Evolutionary conservation across 345 rosid species (phyloP).

Genomic region (Eucalyptus erythrocorys): DNA sequence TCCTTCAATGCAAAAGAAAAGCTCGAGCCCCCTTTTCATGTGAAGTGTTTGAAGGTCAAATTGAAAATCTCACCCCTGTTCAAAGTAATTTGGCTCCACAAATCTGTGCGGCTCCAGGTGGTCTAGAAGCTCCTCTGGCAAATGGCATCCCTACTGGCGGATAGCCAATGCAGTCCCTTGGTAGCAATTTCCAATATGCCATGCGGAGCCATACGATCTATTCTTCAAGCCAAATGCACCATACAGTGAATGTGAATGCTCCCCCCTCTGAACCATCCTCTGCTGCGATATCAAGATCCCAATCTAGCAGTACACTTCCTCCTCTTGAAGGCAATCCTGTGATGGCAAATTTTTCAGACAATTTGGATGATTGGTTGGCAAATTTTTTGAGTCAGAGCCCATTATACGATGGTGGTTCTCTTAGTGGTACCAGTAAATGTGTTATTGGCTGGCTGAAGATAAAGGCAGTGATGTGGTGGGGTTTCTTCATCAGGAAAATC

Average conservation of each 20-base stretch:
- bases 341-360: neutral
- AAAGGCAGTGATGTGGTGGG: neutral
- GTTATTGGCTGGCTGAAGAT: neutral
- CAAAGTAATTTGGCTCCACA: neutral
- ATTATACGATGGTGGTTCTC: neutral
- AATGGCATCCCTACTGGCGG: accelerated
- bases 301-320: neutral
- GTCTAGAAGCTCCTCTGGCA: neutral
- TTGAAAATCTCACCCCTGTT: neutral
- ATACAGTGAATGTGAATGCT: neutral
- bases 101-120: neutral
- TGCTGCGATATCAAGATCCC: neutral
- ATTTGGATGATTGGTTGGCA: too few relatives aligned
- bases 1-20: neutral
- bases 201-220: too few relatives aligned
- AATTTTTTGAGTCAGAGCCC: neutral
- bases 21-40: accelerated
- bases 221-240: neutral
- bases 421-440: neutral
- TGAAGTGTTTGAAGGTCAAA: too few relatives aligned
- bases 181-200: too few relatives aligned
- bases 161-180: too few relatives aligned
- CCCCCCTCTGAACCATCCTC: neutral
- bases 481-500: neutral
- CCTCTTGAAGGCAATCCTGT: neutral